Base-by-base conservation (phyloP, 352 stramenopile species). In the Phytopythium helicoides region DNA sequence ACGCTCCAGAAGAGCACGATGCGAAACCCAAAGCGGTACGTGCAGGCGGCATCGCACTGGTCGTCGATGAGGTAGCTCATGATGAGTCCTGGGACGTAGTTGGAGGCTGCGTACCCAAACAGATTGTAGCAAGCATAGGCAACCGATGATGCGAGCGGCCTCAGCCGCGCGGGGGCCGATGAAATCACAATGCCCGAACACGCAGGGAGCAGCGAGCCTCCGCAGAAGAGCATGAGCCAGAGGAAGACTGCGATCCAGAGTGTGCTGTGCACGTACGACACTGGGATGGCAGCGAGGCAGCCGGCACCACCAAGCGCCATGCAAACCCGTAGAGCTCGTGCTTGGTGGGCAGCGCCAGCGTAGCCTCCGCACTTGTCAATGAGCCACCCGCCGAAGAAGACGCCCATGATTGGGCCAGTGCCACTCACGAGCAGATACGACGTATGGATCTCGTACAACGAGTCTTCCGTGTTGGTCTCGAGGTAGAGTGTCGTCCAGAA, bases 181-280 rank as follows among this genome's bases (percentile, higher is more conserved):
- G 76, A 86, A 40, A 93, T 93, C 33, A 93, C 79, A 40, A 93
- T 93, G n/a, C 83, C 83, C 31, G 83, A 92, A 62, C 81, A 93
- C 15, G 83, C 78, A 4, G 83, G 80, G 23, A 93, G 63, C 39
- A 91, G 74, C 22, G 62, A 70, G 26, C 74, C 83, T 18, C 83
- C 83, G 42, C 73, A 91, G 64, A 93, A 93, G n/a, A 93, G 65
- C 81, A 93, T 92, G 47, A 82, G 51, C 83, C 83, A 93, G 6
- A 93, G 73, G 47, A 88, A 86, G 22, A 80, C 21, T 21, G 81
- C 81, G 54, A 93, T 92, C 42, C 63, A 66, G 35, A 74, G 59
- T 16, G 79, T 90, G 52, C 60, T 76, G 64, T 80, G 77, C 14
- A 87, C 59, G 56, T 79, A 90, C 11, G 79, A 86, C 22, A 94